These are phyloP conservation scores for Quercus gilva DNA, from an alignment of 306 rosid species.

Conservation along the genomic window DNA sequence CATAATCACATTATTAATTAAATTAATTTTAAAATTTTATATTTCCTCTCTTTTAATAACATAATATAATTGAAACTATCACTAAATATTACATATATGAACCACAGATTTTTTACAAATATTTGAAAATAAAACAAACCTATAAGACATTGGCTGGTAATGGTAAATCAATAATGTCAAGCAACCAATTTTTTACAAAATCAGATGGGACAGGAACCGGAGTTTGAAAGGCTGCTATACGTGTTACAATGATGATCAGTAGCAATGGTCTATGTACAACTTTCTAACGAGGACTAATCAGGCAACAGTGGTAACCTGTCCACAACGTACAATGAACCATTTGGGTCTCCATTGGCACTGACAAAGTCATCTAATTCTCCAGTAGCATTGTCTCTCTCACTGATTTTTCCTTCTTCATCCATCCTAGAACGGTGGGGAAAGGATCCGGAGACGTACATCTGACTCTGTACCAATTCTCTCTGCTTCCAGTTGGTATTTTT, in stretches of 20 bases:
- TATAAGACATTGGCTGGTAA: no score
- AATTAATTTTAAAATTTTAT: no score
- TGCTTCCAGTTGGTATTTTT: constrained; percentile 61
- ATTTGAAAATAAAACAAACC: no score
- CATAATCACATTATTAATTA: no score
- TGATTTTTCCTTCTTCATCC: constrained; percentile 25
- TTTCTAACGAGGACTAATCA: constrained; percentile 35
- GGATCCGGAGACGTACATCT: constrained; percentile 52
- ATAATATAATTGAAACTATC: no score
- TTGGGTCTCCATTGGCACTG: constrained; percentile 40
- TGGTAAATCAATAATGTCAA: neutral
- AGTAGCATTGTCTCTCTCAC: constrained; percentile 27
- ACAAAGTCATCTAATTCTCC: constrained; percentile 41
- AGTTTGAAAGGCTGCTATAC: neutral
- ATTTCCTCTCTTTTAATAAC: no score
- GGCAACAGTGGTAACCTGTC: constrained; percentile 78
- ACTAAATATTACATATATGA: no score
- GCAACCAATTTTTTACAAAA: neutral
- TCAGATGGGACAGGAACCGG: neutral
- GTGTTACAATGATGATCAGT: neutral
- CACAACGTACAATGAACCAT: constrained; percentile 38
- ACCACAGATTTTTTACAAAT: no score
- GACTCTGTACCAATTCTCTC: constrained; percentile 44
- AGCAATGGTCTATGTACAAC: neutral
- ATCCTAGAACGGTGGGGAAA: constrained; percentile 44